phyloP scores from a whole-genome alignment of 345 rosid genomes.

The Chamaenerion angustifolium region DNA sequence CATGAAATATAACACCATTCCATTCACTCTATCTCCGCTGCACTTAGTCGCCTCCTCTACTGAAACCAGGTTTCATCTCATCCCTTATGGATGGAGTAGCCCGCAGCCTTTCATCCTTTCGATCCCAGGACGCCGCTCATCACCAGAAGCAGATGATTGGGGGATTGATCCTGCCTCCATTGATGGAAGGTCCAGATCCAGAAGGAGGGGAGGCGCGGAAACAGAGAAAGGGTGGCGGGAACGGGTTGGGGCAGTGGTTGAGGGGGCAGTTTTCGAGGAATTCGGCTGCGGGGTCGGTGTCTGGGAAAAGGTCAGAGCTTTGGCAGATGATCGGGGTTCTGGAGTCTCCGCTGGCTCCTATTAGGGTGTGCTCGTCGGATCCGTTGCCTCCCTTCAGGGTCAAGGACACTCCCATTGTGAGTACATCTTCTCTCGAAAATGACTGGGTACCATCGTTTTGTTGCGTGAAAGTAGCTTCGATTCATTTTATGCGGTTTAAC shows the following conservation, averaged over 20 bases:
- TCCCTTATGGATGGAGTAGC: conserved; percentile 14
- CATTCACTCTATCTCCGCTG: too few species aligned
- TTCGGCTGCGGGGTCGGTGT: conserved; percentile 22
- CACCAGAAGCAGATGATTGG: conserved; percentile 9
- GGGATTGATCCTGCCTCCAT: conserved; percentile 24
- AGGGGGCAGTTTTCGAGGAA: conserved; percentile 61
- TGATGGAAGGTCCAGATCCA: conserved; percentile 31
- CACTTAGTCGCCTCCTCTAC: too few species aligned
- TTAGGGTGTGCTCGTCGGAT: conserved; percentile 52
- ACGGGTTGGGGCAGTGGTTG: conserved; percentile 65
- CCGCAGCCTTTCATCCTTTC: conserved; percentile 14
- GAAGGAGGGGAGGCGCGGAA: conserved; percentile 8
- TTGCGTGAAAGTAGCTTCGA: too few species aligned
- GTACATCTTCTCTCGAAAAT: background rate
- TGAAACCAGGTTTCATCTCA: conserved; percentile 17
- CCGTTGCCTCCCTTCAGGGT: conserved; percentile 77
- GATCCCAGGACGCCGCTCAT: conserved; percentile 7
- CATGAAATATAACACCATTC: too few species aligned
- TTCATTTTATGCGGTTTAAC: too few species aligned
- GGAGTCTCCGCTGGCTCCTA: conserved; percentile 93
- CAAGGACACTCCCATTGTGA: conserved; percentile 61
- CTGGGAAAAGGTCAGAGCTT: conserved; percentile 36
- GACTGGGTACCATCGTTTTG: background rate
- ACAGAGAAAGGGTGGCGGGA: conserved; percentile 12
- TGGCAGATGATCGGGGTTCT: conserved; percentile 69